Evolutionary conservation across 2,329 filamentous ascomycete species (phyloP), one percentile per base, ranked within the genome.

Genomic region (Arachnomyces sp.): DNA sequence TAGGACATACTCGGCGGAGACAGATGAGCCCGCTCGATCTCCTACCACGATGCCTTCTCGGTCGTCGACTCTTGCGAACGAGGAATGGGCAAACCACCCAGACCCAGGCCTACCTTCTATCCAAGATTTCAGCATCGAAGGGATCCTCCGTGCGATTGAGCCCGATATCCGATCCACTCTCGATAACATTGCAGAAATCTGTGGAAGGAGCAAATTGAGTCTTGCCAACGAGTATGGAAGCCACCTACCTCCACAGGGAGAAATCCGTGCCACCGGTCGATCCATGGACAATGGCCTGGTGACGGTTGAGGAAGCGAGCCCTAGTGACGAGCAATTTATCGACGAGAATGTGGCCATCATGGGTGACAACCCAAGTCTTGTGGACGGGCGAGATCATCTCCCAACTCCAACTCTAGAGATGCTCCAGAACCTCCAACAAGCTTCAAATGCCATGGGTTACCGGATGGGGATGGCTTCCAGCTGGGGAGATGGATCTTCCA

Each of bases 141-240:
- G 68, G 18, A 76, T 77, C 43, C 59, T 77, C 11, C 65, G 66
- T 16, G 71, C 74, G 18, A 72, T 77, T 40, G 73, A 78, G 41
- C 70, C 73, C 9, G 75, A 79, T 48, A 75, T 80, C 34, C 64
- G 72, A 45, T 61, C 61, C 11, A 76, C 76, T 7, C 67, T 81
- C 39, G 73, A 79, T 51, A 73, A 74, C 12, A 80, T 81, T 48
- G 75, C 76, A 16, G 74, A 79, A 49, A 79, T 81, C 44, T 77
- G 74, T 48, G 76, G 77, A 3, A 67, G 74, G 43, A 80, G 74
- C 56, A 71, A 71, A 48, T 61, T 79, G 52, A 79, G 75, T 49
- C 59, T 81, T 43, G 75, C 77, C 7, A 75, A 80, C 50, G 76
- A 80, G 53, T 77, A 81, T 53, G 71, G 69, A 28, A 74, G 75